phyloP scores from a whole-genome alignment of 495 filamentous ascomycete species.

The Hypomontagnella submonticulosa region DNA sequence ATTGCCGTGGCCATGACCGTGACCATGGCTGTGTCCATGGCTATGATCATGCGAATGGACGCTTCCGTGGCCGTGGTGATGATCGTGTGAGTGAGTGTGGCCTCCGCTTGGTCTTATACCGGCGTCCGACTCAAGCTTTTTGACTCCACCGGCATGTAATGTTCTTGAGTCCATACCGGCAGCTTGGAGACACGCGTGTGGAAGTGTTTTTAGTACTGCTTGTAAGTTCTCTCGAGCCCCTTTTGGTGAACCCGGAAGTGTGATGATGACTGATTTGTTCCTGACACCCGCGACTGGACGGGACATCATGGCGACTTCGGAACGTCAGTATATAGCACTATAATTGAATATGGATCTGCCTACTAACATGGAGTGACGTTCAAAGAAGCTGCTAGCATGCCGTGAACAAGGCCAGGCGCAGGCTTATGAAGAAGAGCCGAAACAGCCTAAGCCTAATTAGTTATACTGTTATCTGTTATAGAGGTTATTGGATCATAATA shows the following conservation, averaged over 20 bases:
- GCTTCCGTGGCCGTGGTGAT: slow-evolving; percentile 50
- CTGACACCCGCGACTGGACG: slow-evolving; percentile 91
- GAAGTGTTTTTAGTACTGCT: slow-evolving; percentile 86
- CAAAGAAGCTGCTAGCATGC: slow-evolving; percentile 89
- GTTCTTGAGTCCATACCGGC: slow-evolving; percentile 82
- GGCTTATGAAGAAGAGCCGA: slow-evolving; percentile 83
- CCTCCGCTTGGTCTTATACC: slow-evolving; percentile 62
- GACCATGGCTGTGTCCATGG: slow-evolving; percentile 67
- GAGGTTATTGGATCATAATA: neutral
- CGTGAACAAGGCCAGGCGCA: slow-evolving; percentile 91
- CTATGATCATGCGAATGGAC: slow-evolving; percentile 60
- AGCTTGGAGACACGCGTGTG: slow-evolving; percentile 92
- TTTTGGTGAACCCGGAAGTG: slow-evolving; percentile 94
- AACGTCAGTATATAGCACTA: slow-evolving; percentile 10
- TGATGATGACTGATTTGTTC: slow-evolving; percentile 85
- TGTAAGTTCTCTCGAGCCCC: slow-evolving; percentile 97
- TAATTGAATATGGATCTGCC: neutral
- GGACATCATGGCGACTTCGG: slow-evolving; percentile 93
- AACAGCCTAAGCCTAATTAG: slow-evolving; percentile 70
- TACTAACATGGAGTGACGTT: slow-evolving; percentile 86
- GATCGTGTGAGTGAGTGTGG: slow-evolving; percentile 37
- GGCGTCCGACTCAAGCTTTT: slow-evolving; percentile 85
- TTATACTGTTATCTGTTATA: neutral
- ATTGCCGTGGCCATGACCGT: slow-evolving; percentile 71
- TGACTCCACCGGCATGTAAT: slow-evolving; percentile 82